A percentile compares a stretch with the other conserved stretches of the same genome.
These are phyloP conservation scores for Graphiopsis chlorocephala DNA, from an alignment of 2,329 filamentous ascomycete genomes.

Conservation along the genomic window DNA sequence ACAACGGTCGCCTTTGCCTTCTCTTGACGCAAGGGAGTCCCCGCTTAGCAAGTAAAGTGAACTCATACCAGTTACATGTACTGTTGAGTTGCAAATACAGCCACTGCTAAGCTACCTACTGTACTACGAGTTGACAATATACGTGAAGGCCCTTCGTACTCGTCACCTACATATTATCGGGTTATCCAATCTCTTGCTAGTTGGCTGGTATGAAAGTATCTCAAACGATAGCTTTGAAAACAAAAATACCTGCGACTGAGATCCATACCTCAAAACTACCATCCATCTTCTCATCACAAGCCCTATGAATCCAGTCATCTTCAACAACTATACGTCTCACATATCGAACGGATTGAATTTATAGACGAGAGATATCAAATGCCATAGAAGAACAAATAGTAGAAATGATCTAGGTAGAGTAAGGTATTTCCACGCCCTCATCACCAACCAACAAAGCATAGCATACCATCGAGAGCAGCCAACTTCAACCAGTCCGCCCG, in stretches of 20 bases:
- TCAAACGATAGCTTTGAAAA: background rate
- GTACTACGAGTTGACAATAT: too few species aligned
- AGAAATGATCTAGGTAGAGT: background rate
- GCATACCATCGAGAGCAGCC: background rate
- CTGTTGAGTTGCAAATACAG: too few species aligned
- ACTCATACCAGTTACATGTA: too few species aligned
- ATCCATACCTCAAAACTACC: background rate
- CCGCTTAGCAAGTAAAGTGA: background rate
- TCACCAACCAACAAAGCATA: background rate
- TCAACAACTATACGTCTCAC: too few species aligned
- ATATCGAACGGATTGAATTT: too few species aligned
- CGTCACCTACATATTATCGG: too few species aligned
- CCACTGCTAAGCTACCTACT: too few species aligned
- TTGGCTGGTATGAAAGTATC: background rate
- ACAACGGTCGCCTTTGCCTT: background rate
- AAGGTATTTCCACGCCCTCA: background rate
- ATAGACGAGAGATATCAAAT: too few species aligned
- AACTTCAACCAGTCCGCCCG: background rate
- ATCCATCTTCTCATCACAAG: too few species aligned
- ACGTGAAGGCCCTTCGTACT: too few species aligned
- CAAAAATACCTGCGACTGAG: background rate
- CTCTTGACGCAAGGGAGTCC: background rate
- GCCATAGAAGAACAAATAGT: background rate
- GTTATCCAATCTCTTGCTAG: too few species aligned
- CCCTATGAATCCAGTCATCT: too few species aligned